These are phyloP conservation scores for Nissolia schottii DNA, from an alignment of 306 rosid genomes.

Conservation along the genomic window DNA sequence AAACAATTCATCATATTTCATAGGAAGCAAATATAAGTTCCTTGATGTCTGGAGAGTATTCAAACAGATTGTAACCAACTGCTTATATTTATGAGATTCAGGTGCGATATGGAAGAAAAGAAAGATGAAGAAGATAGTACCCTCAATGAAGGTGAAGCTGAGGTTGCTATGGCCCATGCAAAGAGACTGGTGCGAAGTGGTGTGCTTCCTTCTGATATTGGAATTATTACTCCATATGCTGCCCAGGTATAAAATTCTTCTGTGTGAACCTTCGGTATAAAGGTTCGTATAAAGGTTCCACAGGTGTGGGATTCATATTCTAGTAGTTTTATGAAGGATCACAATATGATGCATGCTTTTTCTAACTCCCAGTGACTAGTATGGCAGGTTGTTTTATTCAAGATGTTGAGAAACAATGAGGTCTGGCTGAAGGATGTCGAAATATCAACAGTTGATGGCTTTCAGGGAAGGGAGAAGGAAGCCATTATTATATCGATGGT, in stretches of 20 bases:
- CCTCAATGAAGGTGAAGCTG: conserved; percentile 92
- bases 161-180: conserved; percentile 83
- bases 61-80: not conserved
- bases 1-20: conserved; percentile 2
- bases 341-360: conserved; percentile 4
- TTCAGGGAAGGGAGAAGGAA: conserved; percentile 98
- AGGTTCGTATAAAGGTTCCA: not conserved
- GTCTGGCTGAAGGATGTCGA: conserved; percentile 69
- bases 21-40: conserved; percentile 6
- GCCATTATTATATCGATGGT: conserved; percentile 96
- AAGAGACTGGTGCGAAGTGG: conserved; percentile 81
- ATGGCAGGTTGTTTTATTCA: conserved; percentile 80
- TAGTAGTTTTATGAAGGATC: conserved; percentile 1
- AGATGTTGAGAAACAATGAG: conserved; percentile 76
- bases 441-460: conserved; percentile 97
- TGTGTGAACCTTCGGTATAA: conserved; percentile 13
- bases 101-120: conserved; percentile 97
- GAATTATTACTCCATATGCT: conserved; percentile 93
- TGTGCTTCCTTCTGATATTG: conserved; percentile 86
- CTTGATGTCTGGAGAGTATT: not conserved
- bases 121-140: conserved; percentile 99
- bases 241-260: conserved; percentile 65
- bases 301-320: conserved; percentile 6
- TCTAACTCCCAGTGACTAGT: not conserved
- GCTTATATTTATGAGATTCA: conserved; percentile 40